Conservation (phyloP, 306 rosid species). For the Nissolia schottii region DNA sequence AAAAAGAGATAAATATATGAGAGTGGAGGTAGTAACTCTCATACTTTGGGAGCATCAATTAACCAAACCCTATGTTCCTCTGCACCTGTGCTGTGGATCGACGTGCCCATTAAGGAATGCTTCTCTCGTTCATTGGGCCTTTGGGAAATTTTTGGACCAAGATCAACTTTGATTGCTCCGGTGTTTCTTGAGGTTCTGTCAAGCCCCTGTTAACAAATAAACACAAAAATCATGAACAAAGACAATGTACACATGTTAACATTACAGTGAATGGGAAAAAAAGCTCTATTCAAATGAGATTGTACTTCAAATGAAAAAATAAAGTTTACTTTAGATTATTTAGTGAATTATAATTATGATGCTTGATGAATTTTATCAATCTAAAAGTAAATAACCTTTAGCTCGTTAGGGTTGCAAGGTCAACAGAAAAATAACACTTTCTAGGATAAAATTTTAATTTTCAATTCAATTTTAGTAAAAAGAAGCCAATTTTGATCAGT, state of each 20-base stretch:
- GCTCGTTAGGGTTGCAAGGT: no score
- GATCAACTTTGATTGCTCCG: background rate
- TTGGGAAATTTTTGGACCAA: background rate
- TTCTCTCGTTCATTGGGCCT: constrained; percentile 22
- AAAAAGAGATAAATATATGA: no score
- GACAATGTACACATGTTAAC: background rate
- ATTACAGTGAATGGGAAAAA: background rate
- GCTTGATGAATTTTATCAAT: no score
- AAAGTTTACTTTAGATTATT: no score
- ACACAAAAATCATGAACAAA: background rate
- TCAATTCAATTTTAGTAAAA: no score
- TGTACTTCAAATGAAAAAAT: no score
- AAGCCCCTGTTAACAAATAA: background rate
- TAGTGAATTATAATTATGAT: no score
- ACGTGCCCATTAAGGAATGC: constrained; percentile 1
- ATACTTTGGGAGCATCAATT: background rate
- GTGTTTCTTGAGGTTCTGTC: background rate
- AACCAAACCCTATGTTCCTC: background rate
- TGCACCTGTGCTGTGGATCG: background rate
- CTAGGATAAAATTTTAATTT: no score
- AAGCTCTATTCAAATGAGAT: no score
- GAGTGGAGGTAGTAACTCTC: background rate
- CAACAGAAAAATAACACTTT: no score
- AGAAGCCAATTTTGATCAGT: no score
- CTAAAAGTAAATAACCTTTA: no score